A percentile compares a stretch with the other conserved stretches of the same genome.
Conservation (phyloP, 2,329 filamentous ascomycete species). For the Xylariaceae sp. region DNA sequence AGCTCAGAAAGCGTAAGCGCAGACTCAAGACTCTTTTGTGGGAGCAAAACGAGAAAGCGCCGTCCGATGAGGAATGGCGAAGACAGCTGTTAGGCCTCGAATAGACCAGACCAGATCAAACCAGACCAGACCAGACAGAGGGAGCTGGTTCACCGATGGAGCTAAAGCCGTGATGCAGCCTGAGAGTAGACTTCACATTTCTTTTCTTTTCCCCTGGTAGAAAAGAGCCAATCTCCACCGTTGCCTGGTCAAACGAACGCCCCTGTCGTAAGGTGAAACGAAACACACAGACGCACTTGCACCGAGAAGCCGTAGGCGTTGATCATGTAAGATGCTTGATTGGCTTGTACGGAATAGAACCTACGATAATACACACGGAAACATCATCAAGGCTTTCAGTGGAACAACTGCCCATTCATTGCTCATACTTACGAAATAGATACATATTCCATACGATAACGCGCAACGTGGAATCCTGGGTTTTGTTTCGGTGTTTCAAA, state of each 20-base stretch:
- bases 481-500: no score
- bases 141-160: background rate
- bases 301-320: background rate
- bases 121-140: background rate
- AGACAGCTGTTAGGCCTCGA: conserved; percentile 26
- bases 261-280: background rate
- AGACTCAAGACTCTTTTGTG: conserved; percentile 41
- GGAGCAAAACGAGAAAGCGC: conserved; percentile 43
- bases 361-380: no score
- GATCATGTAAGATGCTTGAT: background rate
- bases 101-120: conserved; percentile 6
- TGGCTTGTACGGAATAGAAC: background rate
- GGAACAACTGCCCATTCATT: no score
- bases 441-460: no score
- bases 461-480: no score
- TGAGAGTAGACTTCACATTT: background rate
- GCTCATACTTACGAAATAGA: no score
- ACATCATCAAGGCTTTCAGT: no score
- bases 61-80: conserved; percentile 37
- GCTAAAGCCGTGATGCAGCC: background rate
- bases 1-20: conserved; percentile 41
- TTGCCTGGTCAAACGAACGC: background rate
- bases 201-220: background rate
- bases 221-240: background rate
- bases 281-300: background rate